These are phyloP conservation scores for Rhizopogon roseolus DNA, from an alignment of 768 basidiomycete genomes.

Conservation along the genomic window DNA sequence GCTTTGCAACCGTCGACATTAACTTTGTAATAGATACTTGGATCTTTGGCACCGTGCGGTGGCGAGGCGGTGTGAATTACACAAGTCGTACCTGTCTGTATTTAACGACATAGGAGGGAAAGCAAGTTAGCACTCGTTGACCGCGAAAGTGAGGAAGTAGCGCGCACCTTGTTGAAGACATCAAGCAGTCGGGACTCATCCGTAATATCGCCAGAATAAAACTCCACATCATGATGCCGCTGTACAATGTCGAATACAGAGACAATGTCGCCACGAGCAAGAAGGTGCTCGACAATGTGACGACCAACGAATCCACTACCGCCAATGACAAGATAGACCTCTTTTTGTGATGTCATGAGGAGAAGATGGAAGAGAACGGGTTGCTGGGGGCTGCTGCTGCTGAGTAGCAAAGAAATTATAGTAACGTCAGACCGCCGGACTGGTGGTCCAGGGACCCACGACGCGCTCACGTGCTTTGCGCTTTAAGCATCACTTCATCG, in stretches of 20 bases:
- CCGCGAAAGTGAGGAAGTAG: neutral
- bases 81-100: conserved; percentile 80
- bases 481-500: too few relatives aligned
- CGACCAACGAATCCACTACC: conserved; percentile 91
- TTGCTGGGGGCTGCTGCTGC: too few relatives aligned
- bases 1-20: conserved; percentile 90
- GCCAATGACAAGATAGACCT: conserved; percentile 88
- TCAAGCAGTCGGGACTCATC: conserved; percentile 65
- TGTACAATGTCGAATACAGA: conserved; percentile 91
- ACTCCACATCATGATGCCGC: conserved; percentile 80
- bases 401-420: too few relatives aligned
- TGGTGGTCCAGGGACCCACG: neutral
- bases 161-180: conserved; percentile 67
- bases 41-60: conserved; percentile 60
- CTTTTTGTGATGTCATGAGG: conserved; percentile 28
- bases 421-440: too few relatives aligned
- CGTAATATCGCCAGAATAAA: conserved; percentile 88
- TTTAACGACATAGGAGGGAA: neutral
- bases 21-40: conserved; percentile 81
- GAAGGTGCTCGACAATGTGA: conserved; percentile 83
- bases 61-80: conserved; percentile 96
- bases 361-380: neutral
- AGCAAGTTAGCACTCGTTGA: neutral
- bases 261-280: conserved; percentile 75
- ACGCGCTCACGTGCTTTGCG: neutral